Conservation (phyloP, 768 basidiomycete genomes). For the Boletales sp. region DNA sequence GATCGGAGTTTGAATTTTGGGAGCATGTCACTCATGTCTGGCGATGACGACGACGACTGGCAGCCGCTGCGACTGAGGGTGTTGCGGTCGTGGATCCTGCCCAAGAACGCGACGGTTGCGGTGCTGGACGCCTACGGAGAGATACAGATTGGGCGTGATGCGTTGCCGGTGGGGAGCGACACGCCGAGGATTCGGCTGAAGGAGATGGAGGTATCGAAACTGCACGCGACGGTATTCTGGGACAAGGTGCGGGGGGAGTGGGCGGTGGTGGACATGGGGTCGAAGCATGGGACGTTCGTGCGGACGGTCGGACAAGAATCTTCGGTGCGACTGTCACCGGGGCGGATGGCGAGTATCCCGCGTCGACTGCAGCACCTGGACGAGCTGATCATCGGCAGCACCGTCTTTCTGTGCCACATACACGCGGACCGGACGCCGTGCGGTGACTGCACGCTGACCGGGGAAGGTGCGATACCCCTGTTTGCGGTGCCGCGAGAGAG, state of each 20-base stretch:
- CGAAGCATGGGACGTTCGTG: conserved; percentile 79
- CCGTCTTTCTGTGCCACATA: conserved; percentile 67
- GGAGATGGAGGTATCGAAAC: conserved; percentile 81
- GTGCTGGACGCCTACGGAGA: conserved; percentile 62
- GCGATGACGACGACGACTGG: conserved; percentile 48
- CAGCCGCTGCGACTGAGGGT: conserved; percentile 38
- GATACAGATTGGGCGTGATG: conserved; percentile 73
- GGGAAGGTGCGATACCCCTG: conserved; percentile 56
- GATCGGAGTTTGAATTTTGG: conserved; percentile 23
- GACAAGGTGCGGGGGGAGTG: conserved; percentile 56
- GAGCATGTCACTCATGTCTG: background rate
- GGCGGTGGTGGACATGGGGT: conserved; percentile 82
- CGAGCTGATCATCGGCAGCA: conserved; percentile 62
- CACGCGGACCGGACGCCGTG: conserved; percentile 64
- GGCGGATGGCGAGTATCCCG: conserved; percentile 68
- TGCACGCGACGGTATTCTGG: conserved; percentile 76
- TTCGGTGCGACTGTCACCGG: conserved; percentile 56
- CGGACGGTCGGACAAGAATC: conserved; percentile 9
- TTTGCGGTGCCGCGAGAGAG: conserved; percentile 29
- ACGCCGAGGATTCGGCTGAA: conserved; percentile 70
- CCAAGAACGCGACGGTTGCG: conserved; percentile 48
- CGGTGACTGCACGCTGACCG: conserved; percentile 51
- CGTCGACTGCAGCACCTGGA: conserved; percentile 62
- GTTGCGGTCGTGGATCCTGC: conserved; percentile 41
- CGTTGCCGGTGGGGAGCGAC: conserved; percentile 44